A percentile compares a stretch with the other conserved stretches of the same genome.
phyloP scores from a whole-genome alignment of 139 green algal genomes.

The Coccomyxa sp. region DNA sequence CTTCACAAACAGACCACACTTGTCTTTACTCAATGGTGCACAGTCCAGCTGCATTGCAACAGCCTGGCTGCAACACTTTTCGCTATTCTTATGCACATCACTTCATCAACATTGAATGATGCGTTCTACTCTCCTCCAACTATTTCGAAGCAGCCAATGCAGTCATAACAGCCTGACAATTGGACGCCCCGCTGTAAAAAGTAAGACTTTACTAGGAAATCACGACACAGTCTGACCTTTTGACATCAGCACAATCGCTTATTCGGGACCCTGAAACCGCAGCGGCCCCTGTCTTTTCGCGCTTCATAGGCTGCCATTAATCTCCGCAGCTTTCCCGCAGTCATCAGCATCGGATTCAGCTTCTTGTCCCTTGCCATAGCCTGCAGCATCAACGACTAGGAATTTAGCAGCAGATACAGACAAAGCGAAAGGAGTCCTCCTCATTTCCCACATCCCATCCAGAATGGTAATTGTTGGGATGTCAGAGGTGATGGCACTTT shows the following conservation, averaged over 20 bases:
- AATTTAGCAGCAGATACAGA: neutral
- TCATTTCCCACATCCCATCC: neutral
- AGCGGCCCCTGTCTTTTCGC: neutral
- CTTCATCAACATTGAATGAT: too few species aligned
- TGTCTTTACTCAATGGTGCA: too few species aligned
- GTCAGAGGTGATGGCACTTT: neutral
- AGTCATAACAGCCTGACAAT: too few species aligned
- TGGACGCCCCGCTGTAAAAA: too few species aligned
- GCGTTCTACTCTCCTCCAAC: too few species aligned
- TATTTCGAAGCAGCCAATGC: too few species aligned
- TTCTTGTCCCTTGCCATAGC: conserved; percentile 48
- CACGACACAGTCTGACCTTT: too few species aligned
- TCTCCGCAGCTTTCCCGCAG: conserved; percentile 20
- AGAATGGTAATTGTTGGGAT: neutral
- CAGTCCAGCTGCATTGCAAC: too few species aligned
- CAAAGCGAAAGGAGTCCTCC: neutral
- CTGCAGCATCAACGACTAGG: neutral
- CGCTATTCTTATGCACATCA: too few species aligned
- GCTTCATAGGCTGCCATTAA: conserved; percentile 20
- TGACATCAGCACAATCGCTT: neutral
- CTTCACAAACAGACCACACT: too few species aligned
- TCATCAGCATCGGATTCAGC: conserved; percentile 55
- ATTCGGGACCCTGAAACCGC: neutral
- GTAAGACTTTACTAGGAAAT: too few species aligned
- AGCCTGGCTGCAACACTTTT: too few species aligned